Base-by-base conservation (phyloP, 2,329 filamentous ascomycete genomes). In the Lizonia empirigonia region DNA sequence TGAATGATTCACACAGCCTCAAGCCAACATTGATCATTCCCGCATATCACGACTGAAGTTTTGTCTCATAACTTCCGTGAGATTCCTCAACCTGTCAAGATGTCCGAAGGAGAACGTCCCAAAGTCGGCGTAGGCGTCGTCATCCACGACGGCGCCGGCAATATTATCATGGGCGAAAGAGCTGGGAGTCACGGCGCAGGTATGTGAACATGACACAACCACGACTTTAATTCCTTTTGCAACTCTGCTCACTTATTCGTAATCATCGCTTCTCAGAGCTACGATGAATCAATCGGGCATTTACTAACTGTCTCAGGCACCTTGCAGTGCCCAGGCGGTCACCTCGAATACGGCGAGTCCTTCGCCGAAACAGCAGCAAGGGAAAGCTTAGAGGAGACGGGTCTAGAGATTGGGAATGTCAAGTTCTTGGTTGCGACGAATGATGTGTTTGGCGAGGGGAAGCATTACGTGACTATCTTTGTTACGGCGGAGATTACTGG, bases 391-490 rank as follows among this genome's bases (percentile, higher is more conserved):
- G 89, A 93, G 67, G 89, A 93, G 65, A 90, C 89, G 0, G 86
- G 82, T 0, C 55, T 73, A 1, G 62, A 71, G 0, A 76, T 91
- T 1, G 75, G 69, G 1, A 77, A 80, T 6, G 39, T 82, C 5
- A 77, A 76, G 36, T 79, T 87, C 30, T 58, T 86, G 1, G 82
- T 80, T 0, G 80, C 84, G 0, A 90, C 86, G 5, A 90, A 91
- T 64, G 84, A 86, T 60, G 66, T 88, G 1, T 89, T 91, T 66
- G 63, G 71, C 1, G 78, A 81, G n/a, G 72, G 72, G 0, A 89
- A 86, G 70, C 89, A 93, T 66, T 93, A 92, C 64, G 78, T 91
- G 41, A 92, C 89, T 0, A 69, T 91, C 2, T 91, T 89, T 59
- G 82, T 90, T 55, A 74, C 76, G 0, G 84, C 82, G 33, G 72